Base-by-base conservation (phyloP, 768 basidiomycete genomes). In the Hygrophorus russula region DNA sequence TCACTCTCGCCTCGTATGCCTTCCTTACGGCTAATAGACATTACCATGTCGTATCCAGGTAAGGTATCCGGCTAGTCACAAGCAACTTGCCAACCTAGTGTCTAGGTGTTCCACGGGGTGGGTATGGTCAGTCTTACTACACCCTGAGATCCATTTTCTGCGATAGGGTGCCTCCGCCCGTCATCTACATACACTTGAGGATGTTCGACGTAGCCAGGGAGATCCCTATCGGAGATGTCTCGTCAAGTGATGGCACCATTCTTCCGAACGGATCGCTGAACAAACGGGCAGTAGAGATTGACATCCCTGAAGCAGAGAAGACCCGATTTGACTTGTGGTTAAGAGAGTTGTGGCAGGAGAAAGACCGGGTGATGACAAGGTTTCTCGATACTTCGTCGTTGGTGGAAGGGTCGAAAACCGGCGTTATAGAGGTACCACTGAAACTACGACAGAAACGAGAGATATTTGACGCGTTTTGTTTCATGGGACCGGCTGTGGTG, bases 21-120 rank as follows among this genome's bases (percentile, higher is more conserved):
- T 19, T 71, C 73, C 42, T 66, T 99, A 46, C 76, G 80, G 51
- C 59, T 99, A 10, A 66, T 98, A n/a, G 96, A 98, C 57, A 67
- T 96, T 36, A 98, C 96, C 0, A 70, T 94, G 48, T 76, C 82
- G 19, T 99, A 99, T 62, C 88, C 91, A 50, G 92, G 92, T 79
- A 58, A 51, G 64, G 34, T 34, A 12, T 17, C 6, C 14, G n/a
- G 19, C 36, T 8, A 19, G 28, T 31, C 31, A 41, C 30, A 18
- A 36, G 9, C 43, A 13, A 48, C 27, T 49, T 39, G 36, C 44
- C 56, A 14, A 57, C 39, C 15, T 15, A 20, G 9, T 41, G 30
- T 32, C 35, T 46, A 87, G 85, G 85, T 8, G 73, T 94, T 32
- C 89, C 91, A 12, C 71, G 76, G 2, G 69, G 73, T 53, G 80